A percentile compares a stretch with the other conserved stretches of the same genome.
phyloP scores from a whole-genome alignment of 2,329 filamentous ascomycete genomes.

The Aspergillus costaricaensis region DNA sequence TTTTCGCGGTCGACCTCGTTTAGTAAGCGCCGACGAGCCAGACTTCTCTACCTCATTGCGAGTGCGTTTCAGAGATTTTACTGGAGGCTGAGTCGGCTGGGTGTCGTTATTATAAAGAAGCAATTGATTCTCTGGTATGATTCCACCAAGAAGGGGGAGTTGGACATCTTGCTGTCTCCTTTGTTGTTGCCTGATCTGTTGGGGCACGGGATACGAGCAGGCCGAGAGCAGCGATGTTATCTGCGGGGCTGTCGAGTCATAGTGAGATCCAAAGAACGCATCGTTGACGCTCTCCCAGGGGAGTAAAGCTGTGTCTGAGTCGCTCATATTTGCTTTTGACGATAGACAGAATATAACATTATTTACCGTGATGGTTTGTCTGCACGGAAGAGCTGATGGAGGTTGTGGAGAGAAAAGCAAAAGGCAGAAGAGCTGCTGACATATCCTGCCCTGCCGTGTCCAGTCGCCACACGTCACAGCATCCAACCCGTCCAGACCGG shows the following conservation, averaged over 20 bases:
- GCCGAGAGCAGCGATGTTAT: slow-evolving; percentile 22
- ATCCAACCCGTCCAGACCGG: neutral
- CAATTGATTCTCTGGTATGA: neutral
- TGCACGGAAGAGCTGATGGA: neutral
- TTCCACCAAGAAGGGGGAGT: neutral
- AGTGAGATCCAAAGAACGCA: neutral
- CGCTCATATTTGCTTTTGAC: neutral
- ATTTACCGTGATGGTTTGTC: neutral
- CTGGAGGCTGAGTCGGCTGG: neutral
- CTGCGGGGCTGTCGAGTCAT: slow-evolving; percentile 10
- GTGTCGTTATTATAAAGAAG: neutral
- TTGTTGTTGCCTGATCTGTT: slow-evolving; percentile 1
- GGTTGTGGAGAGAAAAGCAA: neutral
- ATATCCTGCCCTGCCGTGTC: neutral
- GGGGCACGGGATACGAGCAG: slow-evolving; percentile 22
- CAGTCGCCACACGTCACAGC: neutral
- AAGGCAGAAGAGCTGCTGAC: neutral
- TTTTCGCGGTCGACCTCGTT: slow-evolving; percentile 26
- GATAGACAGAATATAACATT: neutral
- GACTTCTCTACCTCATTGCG: neutral
- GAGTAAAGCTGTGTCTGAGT: slow-evolving; percentile 9
- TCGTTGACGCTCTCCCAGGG: slow-evolving; percentile 13
- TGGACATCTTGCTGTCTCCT: neutral
- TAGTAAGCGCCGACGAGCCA: slow-evolving; percentile 10
- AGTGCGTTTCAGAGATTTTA: slow-evolving; percentile 6